Evolutionary conservation across 2,329 filamentous ascomycete species (phyloP).

Genomic region (Colletotrichum tofieldiae): DNA sequence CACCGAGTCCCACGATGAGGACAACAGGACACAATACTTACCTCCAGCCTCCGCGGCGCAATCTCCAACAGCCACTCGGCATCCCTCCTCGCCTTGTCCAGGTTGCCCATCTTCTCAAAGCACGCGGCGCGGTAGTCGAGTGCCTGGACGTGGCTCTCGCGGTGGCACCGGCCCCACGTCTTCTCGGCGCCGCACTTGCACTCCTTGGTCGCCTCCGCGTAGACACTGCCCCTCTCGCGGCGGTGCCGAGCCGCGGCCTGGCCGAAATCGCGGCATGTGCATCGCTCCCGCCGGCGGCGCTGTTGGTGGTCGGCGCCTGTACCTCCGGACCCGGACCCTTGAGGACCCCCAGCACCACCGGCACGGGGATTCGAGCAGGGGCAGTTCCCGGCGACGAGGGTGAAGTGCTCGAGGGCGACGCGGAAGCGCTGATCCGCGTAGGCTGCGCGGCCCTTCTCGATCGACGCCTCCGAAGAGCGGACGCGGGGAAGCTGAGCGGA

Average conservation of each 20-base stretch:
- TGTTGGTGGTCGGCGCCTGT: conserved; percentile 47
- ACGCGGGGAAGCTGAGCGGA: conserved; percentile 28
- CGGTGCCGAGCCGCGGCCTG: conserved; percentile 50
- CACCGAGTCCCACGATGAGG: background rate
- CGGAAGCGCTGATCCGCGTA: conserved; percentile 54
- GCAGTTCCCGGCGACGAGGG: conserved; percentile 44
- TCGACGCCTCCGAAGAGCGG: conserved; percentile 49
- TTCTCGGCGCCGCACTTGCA: conserved; percentile 56
- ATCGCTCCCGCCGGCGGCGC: conserved; percentile 54
- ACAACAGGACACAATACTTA: conserved; percentile 44
- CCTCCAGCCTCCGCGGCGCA: conserved; percentile 58
- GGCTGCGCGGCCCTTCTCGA: conserved; percentile 52
- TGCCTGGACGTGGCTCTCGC: conserved; percentile 56
- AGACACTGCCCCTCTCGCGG: conserved; percentile 54
- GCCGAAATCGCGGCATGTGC: conserved; percentile 57
- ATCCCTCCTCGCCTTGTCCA: conserved; percentile 56
- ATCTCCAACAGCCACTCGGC: conserved; percentile 62
- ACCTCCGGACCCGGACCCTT: conserved; percentile 34
- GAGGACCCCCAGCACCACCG: background rate
- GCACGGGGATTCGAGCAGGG: conserved; percentile 27
- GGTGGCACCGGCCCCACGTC: conserved; percentile 58
- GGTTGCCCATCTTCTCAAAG: conserved; percentile 56
- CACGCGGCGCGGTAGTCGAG: conserved; percentile 58
- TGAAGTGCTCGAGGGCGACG: conserved; percentile 56
- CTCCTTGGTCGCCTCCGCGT: conserved; percentile 59